Base-by-base conservation (phyloP, 2,329 filamentous ascomycete genomes). In the Trichoderma guizhouense region DNA sequence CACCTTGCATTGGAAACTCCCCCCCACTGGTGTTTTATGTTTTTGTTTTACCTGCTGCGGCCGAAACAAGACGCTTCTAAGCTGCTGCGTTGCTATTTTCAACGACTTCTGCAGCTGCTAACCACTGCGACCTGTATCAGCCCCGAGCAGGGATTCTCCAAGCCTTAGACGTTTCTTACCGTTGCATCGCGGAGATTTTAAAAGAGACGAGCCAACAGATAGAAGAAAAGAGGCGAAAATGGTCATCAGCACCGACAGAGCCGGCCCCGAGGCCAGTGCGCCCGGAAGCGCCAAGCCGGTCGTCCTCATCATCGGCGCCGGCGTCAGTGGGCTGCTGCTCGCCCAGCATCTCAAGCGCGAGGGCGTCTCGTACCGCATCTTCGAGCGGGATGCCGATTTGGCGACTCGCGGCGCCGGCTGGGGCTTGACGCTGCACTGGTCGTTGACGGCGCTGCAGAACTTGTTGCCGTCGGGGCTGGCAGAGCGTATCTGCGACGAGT, bases 401-500 rank as follows among this genome's bases (percentile, higher is more conserved):
- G 81, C 79, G 71, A 82, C 82, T 32, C 86, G 84, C 36, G 86
- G 80, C 24, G 81, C 84, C 5, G 89, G 89, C 73, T 91, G 89
- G 90, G 90, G 88, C 3, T 81, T 91, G 71, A 91, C 89, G 0
- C 81, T 91, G 71, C 88, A 91, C 76, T 91, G 89, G 89, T 87
- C 86, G 5, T 82, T 90, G 11, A 82, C 85, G 0, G 83, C 82
- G 1, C 80, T 91, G 53, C 82, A 85, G 58, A 77, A 81, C 8
- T 81, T 90, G 26, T 80, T 91, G 32, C 86, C 88, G 0, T 76
- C 82, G 0, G 79, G 84, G 14, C 78, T 89, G 7, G 71, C 84
- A 4, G 76, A 77, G 2, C 82, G 83, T 0, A 78, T 90, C 2
- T 82, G 84, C 1, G 84, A 86, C 61, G 67, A 70, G 58, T 82